Percentiles rank a stretch among this genome's conserved stretches.
Conservation (phyloP, 768 basidiomycete genomes). For the Mycena alexandri region DNA sequence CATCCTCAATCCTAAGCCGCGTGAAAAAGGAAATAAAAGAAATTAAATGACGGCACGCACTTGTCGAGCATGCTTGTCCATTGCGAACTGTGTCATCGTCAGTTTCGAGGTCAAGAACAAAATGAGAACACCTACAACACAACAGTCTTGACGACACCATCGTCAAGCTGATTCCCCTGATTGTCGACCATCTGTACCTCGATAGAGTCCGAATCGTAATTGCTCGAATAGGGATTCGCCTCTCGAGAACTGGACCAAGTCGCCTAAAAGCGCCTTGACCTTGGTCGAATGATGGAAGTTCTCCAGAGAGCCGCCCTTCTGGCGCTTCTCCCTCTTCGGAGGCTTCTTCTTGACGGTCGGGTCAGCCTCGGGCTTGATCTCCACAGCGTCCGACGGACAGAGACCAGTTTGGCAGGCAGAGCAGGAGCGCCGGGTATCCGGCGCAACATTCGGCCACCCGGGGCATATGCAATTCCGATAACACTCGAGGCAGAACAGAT, state of each 20-base stretch:
- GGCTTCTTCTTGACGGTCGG: conserved; percentile 69
- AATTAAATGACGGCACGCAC: conserved; percentile 53
- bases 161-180: conserved; percentile 77
- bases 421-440: conserved; percentile 74
- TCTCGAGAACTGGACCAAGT: conserved; percentile 85
- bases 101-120: conserved; percentile 1
- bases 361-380: conserved; percentile 77
- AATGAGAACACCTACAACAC: conserved; percentile 81
- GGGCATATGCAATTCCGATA: conserved; percentile 85
- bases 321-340: conserved; percentile 74
- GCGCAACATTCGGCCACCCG: conserved; percentile 80
- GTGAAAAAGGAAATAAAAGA: conserved; percentile 29
- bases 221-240: conserved; percentile 88
- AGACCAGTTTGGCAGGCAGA: conserved; percentile 83
- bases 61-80: conserved; percentile 97
- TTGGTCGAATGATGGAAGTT: conserved; percentile 88
- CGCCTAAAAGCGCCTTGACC: conserved; percentile 83
- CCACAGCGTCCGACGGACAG: conserved; percentile 80
- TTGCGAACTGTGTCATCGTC: conserved; percentile 72
- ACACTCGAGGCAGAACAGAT: conserved; percentile 90
- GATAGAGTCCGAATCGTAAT: conserved; percentile 82
- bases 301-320: conserved; percentile 65
- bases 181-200: conserved; percentile 85
- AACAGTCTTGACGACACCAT: conserved; percentile 87
- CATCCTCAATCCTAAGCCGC: conserved; percentile 82